Evolutionary conservation across 208 protist species (phyloP).

Genomic region (Acanthamoeba royreba): DNA sequence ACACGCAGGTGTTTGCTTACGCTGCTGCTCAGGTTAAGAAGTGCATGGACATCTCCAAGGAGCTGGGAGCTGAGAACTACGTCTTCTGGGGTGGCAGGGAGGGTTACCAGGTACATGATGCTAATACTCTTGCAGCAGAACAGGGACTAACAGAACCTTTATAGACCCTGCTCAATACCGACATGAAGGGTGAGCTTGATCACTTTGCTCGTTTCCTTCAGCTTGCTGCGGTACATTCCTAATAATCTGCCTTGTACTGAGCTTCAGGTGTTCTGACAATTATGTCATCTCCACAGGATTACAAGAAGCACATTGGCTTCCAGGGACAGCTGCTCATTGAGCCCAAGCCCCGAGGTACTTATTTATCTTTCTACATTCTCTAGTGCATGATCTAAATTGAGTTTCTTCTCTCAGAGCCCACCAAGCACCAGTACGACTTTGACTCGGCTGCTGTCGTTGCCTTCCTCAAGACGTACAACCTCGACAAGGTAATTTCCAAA

Average conservation of each 20-base stretch:
- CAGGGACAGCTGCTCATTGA: conserved; percentile 47
- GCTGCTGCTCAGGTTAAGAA: conserved; percentile 60
- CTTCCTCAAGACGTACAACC: conserved; percentile 21
- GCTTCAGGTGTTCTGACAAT: no score
- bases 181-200: conserved; percentile 47
- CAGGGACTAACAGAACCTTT: no score
- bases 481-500: not conserved
- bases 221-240: conserved; percentile 13
- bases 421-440: conserved; percentile 66
- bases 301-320: conserved; percentile 63
- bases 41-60: conserved; percentile 30
- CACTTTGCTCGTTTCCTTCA: conserved; percentile 48
- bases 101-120: conserved; percentile 34
- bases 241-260: not conserved
- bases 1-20: conserved; percentile 55
- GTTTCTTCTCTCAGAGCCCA: conserved; percentile 10
- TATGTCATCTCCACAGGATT: conserved; percentile 9
- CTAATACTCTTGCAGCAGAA: no score
- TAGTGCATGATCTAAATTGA: not conserved
- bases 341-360: conserved; percentile 44
- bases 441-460: conserved; percentile 25
- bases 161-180: conserved; percentile 52
- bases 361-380: not conserved
- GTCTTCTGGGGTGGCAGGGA: conserved; percentile 60
- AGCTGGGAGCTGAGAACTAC: conserved; percentile 48